A percentile compares a stretch with the other conserved stretches of the same genome.
These are phyloP conservation scores for Sporobolomyces pararoseus DNA, from an alignment of 768 basidiomycete species.

Conservation along the genomic window DNA sequence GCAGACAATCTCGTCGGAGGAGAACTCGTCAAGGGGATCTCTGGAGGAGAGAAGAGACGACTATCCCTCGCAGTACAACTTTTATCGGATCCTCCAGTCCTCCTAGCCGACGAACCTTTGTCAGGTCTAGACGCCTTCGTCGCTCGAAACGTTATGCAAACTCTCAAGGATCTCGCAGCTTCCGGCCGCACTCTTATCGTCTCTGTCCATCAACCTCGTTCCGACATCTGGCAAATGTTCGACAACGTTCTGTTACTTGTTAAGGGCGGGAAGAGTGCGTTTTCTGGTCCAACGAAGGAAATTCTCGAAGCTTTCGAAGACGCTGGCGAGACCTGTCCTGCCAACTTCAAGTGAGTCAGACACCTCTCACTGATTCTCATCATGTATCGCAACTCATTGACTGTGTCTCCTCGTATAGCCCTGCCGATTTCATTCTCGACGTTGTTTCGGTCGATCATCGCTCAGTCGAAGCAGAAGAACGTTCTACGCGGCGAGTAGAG, in stretches of 20 bases:
- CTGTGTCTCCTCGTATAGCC: conserved; percentile 13
- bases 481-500: conserved; percentile 9
- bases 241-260: conserved; percentile 50
- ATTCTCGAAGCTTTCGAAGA: conserved; percentile 26
- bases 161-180: conserved; percentile 51
- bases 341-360: conserved; percentile 34
- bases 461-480: neutral
- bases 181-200: conserved; percentile 45
- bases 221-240: conserved; percentile 50
- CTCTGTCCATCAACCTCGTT: conserved; percentile 51
- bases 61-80: conserved; percentile 55
- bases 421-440: conserved; percentile 45
- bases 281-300: conserved; percentile 28
- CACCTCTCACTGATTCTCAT: neutral
- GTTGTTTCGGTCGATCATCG: conserved; percentile 36
- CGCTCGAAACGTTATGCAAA: conserved; percentile 55
- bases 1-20: conserved; percentile 56
- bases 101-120: conserved; percentile 50
- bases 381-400: neutral
- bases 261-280: conserved; percentile 44
- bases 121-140: conserved; percentile 54
- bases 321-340: conserved; percentile 24
- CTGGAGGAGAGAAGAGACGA: conserved; percentile 56
- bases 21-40: conserved; percentile 52
- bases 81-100: conserved; percentile 50